Evolutionary conservation across 352 stramenopile genomes (phyloP), one percentile per base, ranked within the genome.

Genomic region (Aphanomyces astaci): DNA sequence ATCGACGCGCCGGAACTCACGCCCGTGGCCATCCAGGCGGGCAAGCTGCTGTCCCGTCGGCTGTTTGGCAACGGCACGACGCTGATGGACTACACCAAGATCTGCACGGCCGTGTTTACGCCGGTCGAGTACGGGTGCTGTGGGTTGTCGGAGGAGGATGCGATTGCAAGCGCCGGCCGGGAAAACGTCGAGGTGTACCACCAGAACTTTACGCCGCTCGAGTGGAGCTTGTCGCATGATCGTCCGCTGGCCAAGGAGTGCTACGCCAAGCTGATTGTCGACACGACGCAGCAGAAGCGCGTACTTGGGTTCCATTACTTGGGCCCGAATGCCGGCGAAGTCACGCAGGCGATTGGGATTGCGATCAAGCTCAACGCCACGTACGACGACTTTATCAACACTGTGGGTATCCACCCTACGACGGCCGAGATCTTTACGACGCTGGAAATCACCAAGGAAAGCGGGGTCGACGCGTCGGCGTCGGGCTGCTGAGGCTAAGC

Each of bases 291-390:
- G 17, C 77, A 90, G 69, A 82, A 92, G 45, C 83, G 82, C 49
- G 95, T 99, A 4, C 73, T 99, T 60, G 97, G 97, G 56, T 97
- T 99, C 59, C 97, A 99, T 75, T 98, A 98, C 75, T 72, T 98
- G n/a, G 96, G 96, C 36, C 97, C 96, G 19, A 98, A 99, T 71
- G 96, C 96, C 36, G 97, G 97, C 54, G 97, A 99, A 79, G 85
- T 98, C 57, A 96, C 89, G 28, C 92, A 96, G 71, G 86, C 94
- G 39, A 98, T 98, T 71, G 94, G 90, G 19, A 79, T 97, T 25
- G 88, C 93, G 2, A 97, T 99, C 85, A 98, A 98, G 75, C 72
- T 97, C 63, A 88, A 92, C 28, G 89, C 97, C 67, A 98, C 86
- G 45, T 98, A 97, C 75, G 85, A 93, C 45, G 80, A 97, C 75